Percentiles rank a stretch among this genome's conserved stretches.
These are phyloP conservation scores for Ceratocystis lukuohia DNA, from an alignment of 2,329 filamentous ascomycete species.

Conservation along the genomic window DNA sequence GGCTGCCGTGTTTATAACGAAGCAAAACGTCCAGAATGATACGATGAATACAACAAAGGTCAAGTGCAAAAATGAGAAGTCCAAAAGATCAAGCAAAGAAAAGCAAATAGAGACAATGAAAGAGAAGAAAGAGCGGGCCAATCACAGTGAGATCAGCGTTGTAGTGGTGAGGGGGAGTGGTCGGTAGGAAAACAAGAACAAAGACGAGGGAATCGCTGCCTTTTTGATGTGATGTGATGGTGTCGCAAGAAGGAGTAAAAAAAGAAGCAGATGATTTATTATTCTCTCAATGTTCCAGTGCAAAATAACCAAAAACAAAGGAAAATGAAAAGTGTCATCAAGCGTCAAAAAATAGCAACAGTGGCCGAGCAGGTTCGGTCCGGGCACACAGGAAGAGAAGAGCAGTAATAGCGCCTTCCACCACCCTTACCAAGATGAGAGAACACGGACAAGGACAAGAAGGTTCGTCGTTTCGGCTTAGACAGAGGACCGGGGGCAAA, in stretches of 20 bases:
- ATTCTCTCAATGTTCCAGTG: too few species aligned
- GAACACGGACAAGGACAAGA: background rate
- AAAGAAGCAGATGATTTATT: background rate
- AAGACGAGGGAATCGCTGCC: constrained; percentile 4
- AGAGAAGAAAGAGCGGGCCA: background rate
- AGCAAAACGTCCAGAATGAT: constrained; percentile 5
- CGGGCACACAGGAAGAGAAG: background rate
- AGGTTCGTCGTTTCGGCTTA: background rate
- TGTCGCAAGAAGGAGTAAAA: background rate
- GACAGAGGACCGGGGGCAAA: background rate
- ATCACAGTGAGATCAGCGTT: background rate
- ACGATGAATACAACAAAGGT: background rate
- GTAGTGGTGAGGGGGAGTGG: background rate
- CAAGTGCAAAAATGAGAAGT: background rate
- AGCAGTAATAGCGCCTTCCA: background rate
- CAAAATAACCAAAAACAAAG: constrained; percentile 3
- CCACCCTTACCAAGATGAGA: too few species aligned
- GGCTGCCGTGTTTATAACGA: background rate
- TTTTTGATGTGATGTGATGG: constrained; percentile 8
- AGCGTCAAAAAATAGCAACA: constrained; percentile 2
- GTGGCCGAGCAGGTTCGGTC: background rate
- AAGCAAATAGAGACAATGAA: background rate
- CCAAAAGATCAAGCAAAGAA: background rate
- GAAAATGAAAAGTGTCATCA: constrained; percentile 9
- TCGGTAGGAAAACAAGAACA: background rate